phyloP scores from a whole-genome alignment of 768 basidiomycete genomes.

The Fistulinella prunicolor region DNA sequence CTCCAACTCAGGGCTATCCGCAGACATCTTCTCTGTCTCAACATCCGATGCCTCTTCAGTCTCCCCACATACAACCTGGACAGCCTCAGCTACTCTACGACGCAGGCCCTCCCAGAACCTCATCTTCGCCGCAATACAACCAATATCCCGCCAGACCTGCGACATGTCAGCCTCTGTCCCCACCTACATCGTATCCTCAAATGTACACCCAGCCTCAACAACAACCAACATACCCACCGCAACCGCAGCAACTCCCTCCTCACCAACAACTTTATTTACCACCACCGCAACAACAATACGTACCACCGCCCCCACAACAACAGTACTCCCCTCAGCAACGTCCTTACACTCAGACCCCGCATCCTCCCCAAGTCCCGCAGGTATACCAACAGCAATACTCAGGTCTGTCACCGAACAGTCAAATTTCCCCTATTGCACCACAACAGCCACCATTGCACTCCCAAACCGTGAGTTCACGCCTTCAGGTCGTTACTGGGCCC shows the following conservation, averaged over 20 bases:
- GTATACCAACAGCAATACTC: slow-evolving; percentile 17
- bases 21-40: slow-evolving; percentile 10
- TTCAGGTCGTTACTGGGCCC: background rate
- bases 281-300: slow-evolving; percentile 9
- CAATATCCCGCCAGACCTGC: slow-evolving; percentile 10
- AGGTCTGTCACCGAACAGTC: slow-evolving; percentile 8
- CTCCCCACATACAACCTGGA: slow-evolving; percentile 4
- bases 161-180: slow-evolving; percentile 9
- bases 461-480: slow-evolving; percentile 11
- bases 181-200: slow-evolving; percentile 14
- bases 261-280: slow-evolving; percentile 11
- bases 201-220: slow-evolving; percentile 14
- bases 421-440: background rate
- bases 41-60: slow-evolving; percentile 8
- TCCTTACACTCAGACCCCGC: slow-evolving; percentile 14
- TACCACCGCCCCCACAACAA: slow-evolving; percentile 7
- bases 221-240: slow-evolving; percentile 7
- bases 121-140: slow-evolving; percentile 12
- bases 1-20: slow-evolving; percentile 3
- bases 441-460: slow-evolving; percentile 3
- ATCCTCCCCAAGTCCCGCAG: slow-evolving; percentile 12
- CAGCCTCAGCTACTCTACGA: slow-evolving; percentile 17
- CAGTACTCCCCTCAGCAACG: slow-evolving; percentile 12
- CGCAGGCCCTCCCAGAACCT: background rate
- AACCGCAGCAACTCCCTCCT: slow-evolving; percentile 10